Percentiles rank a stretch among this genome's conserved stretches.
Evolutionary conservation across 345 rosid species (phyloP).

Genomic region (Limnanthes douglasii): DNA sequence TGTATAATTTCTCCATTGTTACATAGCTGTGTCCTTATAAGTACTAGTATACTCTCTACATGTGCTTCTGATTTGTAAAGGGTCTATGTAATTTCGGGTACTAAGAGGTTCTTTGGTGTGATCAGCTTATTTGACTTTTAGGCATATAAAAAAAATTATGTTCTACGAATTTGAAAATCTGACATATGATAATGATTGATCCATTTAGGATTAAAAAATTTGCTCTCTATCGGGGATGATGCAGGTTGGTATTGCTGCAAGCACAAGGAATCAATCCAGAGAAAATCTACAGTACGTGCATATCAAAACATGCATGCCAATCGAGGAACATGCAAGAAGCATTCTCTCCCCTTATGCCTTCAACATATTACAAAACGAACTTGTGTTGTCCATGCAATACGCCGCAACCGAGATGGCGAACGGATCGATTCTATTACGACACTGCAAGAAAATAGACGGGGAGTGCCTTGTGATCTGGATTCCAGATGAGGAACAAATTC

Average conservation of each 20-base stretch:
- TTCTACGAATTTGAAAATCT: no score
- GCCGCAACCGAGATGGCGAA: constrained; percentile 60
- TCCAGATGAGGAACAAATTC: constrained; percentile 62
- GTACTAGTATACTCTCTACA: no score
- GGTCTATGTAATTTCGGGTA: no score
- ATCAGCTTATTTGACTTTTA: no score
- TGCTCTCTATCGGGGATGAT: constrained; percentile 9
- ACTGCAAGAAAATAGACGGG: constrained; percentile 73
- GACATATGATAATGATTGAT: no score
- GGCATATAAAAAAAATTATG: no score
- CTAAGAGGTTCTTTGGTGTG: no score
- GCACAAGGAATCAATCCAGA: constrained; percentile 18
- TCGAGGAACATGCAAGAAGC: constrained; percentile 73
- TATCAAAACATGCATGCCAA: constrained; percentile 61
- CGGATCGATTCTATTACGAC: constrained; percentile 63
- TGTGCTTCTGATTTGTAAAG: no score
- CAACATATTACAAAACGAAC: constrained; percentile 52
- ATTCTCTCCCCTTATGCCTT: constrained; percentile 77
- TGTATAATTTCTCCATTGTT: neutral
- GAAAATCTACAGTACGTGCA: constrained; percentile 29
- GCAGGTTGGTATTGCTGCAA: constrained; percentile 51
- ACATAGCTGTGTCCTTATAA: constrained; percentile 7
- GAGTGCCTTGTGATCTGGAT: constrained; percentile 62
- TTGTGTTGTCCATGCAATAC: constrained; percentile 69
- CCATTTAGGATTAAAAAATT: no score